phyloP scores from a whole-genome alignment of 495 filamentous ascomycete species.

The Xylaria acuta region DNA sequence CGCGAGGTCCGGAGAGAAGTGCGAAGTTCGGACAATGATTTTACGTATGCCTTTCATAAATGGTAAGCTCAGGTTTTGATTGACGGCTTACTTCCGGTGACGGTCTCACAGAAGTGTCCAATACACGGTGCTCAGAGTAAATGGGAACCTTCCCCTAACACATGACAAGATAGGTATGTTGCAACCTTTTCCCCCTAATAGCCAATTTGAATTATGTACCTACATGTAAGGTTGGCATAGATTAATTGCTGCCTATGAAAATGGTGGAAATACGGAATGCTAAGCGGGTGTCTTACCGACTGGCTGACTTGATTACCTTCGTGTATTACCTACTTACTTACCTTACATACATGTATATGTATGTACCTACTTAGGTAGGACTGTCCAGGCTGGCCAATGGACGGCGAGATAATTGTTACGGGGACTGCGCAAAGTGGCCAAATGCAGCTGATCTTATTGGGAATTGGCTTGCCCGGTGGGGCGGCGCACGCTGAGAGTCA shows the following conservation, averaged over 20 bases:
- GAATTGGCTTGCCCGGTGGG: not conserved
- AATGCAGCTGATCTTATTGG: slow-evolving; percentile 19
- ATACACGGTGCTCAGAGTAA: not conserved
- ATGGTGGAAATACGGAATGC: not conserved
- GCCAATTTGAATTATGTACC: not conserved
- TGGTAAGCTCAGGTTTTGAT: not conserved
- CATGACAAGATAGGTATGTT: slow-evolving; percentile 5
- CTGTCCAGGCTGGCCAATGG: slow-evolving; percentile 6
- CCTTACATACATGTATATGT: not conserved
- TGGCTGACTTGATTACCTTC: not conserved
- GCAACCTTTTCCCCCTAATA: not conserved
- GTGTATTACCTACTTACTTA: too few species aligned
- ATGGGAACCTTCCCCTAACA: not conserved
- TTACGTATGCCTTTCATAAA: not conserved
- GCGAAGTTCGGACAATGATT: slow-evolving; percentile 15
- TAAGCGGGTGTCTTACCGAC: slow-evolving; percentile 2
- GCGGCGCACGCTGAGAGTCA: slow-evolving; percentile 2
- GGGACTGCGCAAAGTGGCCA: slow-evolving; percentile 9
- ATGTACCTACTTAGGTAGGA: not conserved
- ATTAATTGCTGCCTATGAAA: not conserved
- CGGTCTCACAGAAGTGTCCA: not conserved
- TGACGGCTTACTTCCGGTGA: not conserved
- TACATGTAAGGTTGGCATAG: too few species aligned
- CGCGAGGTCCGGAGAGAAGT: not conserved
- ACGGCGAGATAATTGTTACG: not conserved